Base-by-base conservation (phyloP, 2,329 filamentous ascomycete genomes). In the Pseudogymnoascus verrucosus region DNA sequence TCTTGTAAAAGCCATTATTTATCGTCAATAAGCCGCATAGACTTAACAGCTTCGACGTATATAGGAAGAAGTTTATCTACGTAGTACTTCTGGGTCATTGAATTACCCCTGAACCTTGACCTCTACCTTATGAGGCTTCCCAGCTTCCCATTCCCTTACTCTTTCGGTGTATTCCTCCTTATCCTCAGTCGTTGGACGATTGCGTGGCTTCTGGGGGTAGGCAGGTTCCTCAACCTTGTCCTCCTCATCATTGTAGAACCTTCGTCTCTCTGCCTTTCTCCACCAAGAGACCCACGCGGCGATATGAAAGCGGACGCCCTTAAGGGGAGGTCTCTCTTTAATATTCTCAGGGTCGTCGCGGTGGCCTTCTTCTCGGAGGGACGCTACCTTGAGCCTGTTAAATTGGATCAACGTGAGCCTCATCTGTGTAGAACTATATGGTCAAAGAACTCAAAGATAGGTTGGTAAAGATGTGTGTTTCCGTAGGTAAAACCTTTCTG, bases 201-300 rank as follows among this genome's bases (percentile, higher is more conserved):
- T n/a, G 39, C 39, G 39, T 40, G 65, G 66, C 65, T 67, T 67
- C 14, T 14, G 23, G 3, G 21, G 21, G 21, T 23, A 23, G 21
- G 21, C 21, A 23, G 21, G 2, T 23, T 23, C 21, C 21, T 23
- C 19, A 5, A 62, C 40, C 31, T 34, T 11, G 16, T 65, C 62
- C 34, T 66, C 54, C 36, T 66, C 63, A 36, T 64, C 51, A 59
- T 65, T 66, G 62, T 67, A 67, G 40, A 67, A 67, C 60, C 64
- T 42, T 54, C 64, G 59, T 54, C 63, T 66, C 7, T 62, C 31
- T 34, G 54, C 39, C 59, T 67, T 66, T 2, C n/a, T 62, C 14
- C 57, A 64, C 64, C n/a, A 68, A 65, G 7, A 37, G 21, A 64
- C 51, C 51, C 28, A 66, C 3, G 28, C 57, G 36, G 47, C 60